A percentile compares a stretch with the other conserved stretches of the same genome.
Evolutionary conservation across 345 rosid species (phyloP).

Genomic region (Isatis tinctoria): DNA sequence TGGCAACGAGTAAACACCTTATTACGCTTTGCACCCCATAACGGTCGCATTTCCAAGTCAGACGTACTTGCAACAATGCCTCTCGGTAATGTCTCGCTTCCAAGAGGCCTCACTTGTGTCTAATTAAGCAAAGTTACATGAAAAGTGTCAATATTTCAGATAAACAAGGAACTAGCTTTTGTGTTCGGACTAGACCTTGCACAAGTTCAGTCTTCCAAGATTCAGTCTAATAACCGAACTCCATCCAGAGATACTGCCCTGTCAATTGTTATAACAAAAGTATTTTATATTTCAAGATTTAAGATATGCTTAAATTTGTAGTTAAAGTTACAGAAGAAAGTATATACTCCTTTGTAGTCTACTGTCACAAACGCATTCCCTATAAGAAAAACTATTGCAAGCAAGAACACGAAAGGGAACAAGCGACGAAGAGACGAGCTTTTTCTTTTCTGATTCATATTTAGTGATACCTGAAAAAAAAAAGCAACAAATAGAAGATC

Average conservation of each 20-base stretch:
- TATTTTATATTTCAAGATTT: background rate
- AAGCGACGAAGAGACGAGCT: conserved; percentile 32
- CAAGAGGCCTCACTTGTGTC: conserved; percentile 39
- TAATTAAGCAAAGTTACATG: conserved; percentile 15
- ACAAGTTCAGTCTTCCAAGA: conserved; percentile 30
- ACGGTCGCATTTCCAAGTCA: conserved; percentile 61
- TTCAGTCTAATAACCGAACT: conserved; percentile 27
- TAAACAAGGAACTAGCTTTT: background rate
- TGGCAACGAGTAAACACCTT: conserved; percentile 33
- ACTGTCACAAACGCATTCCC: conserved; percentile 44
- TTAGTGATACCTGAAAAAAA: conserved; percentile 32
- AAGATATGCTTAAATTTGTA: background rate
- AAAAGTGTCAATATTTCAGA: background rate
- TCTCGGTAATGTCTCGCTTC: conserved; percentile 54
- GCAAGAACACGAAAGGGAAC: conserved; percentile 35
- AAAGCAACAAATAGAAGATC: background rate
- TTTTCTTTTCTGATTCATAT: conserved; percentile 35
- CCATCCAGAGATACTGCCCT: conserved; percentile 36
- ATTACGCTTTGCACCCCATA: conserved; percentile 43
- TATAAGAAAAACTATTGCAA: conserved; percentile 43
- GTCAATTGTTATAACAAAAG: conserved; percentile 15
- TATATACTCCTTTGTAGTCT: conserved; percentile 43
- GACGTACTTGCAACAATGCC: conserved; percentile 65
- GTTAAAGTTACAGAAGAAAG: background rate
- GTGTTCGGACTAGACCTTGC: conserved; percentile 51